Conservation (phyloP, 1,284 basidiomycete genomes). For the Golubevia sp. region DNA sequence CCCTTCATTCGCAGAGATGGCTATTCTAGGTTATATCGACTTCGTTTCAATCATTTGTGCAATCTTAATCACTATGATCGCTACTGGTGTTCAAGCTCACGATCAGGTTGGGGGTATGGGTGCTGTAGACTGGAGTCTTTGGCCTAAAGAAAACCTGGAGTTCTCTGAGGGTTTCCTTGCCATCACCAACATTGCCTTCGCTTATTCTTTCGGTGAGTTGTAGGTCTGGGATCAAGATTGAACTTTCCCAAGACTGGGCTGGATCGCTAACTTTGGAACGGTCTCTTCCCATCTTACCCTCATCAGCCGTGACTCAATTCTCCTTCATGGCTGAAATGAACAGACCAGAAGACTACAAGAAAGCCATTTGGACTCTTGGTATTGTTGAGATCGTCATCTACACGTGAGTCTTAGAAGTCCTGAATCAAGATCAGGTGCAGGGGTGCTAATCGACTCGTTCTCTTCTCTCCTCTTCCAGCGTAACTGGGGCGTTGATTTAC, state of each 20-base stretch:
- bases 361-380: too few species aligned
- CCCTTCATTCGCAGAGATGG: constrained; percentile 4
- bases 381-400: background rate
- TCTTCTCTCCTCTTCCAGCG: background rate
- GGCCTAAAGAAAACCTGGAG: constrained; percentile 19
- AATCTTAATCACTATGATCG: constrained; percentile 43
- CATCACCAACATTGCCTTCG: background rate
- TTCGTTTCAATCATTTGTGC: constrained; percentile 43
- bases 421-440: background rate
- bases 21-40: constrained; percentile 48
- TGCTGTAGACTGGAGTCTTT: constrained; percentile 31
- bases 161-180: background rate
- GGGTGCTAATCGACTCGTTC: background rate
- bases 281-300: too few species aligned
- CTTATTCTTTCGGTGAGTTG: background rate
- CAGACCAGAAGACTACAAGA: too few species aligned
- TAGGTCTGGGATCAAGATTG: background rate
- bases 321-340: too few species aligned
- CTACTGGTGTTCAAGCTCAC: constrained; percentile 26
- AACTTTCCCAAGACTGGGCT: background rate
- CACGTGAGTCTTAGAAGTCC: too few species aligned
- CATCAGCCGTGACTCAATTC: too few species aligned
- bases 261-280: too few species aligned
- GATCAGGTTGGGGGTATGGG: constrained; percentile 14
- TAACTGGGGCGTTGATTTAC: background rate